These are phyloP conservation scores for Neoboletus magnificus DNA, from an alignment of 768 basidiomycete species.

Conservation along the genomic window DNA sequence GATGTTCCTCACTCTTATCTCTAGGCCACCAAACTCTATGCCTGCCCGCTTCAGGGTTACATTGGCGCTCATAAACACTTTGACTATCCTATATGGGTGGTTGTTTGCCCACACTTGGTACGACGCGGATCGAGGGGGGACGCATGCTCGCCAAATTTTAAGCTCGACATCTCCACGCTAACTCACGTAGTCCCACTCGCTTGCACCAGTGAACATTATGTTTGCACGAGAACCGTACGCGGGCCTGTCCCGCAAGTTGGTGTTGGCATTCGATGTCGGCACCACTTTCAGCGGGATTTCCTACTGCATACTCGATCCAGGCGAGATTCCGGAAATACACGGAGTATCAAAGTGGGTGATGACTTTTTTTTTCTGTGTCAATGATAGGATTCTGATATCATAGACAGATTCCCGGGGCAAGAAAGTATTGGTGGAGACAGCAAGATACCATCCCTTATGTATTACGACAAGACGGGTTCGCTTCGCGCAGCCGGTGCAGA, in stretches of 20 bases:
- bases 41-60: background rate
- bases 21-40: background rate
- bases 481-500: constrained; percentile 43
- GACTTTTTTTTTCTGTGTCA: background rate
- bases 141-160: constrained; percentile 4
- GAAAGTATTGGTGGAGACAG: constrained; percentile 35
- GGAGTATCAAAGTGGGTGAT: constrained; percentile 22
- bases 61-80: background rate
- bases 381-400: background rate
- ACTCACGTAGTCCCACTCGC: background rate
- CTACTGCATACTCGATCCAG: constrained; percentile 39
- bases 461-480: constrained; percentile 37
- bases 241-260: constrained; percentile 32
- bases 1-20: background rate
- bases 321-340: constrained; percentile 20
- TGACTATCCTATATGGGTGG: background rate
- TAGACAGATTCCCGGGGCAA: constrained; percentile 34
- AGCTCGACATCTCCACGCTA: background rate
- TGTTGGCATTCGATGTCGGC: constrained; percentile 31
- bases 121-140: background rate
- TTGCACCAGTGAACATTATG: constrained; percentile 15
- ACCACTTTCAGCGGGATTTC: constrained; percentile 38
- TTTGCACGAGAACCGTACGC: constrained; percentile 30
- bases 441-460: constrained; percentile 44
- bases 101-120: background rate